Percentiles rank a stretch among this genome's conserved stretches.
Evolutionary conservation across 768 basidiomycete species (phyloP).

Genomic region (Mycena olivaceomarginata): DNA sequence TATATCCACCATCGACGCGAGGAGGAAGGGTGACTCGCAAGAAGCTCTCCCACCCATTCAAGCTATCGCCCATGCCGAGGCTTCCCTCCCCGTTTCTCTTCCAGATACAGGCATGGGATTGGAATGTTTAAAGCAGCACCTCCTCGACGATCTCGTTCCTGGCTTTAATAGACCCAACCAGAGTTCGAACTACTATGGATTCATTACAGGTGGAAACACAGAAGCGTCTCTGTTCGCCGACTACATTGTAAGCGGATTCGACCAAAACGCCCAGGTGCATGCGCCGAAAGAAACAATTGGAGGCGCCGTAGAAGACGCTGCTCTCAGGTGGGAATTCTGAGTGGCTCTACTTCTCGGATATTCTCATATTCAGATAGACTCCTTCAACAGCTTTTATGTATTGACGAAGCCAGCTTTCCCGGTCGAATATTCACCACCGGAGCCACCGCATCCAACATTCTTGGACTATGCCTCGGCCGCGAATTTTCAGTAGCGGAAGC

Average conservation of each 20-base stretch:
- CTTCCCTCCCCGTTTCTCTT: slow-evolving; percentile 27
- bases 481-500: slow-evolving; percentile 37
- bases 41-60: slow-evolving; percentile 30
- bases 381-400: slow-evolving; percentile 36
- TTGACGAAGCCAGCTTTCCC: slow-evolving; percentile 28
- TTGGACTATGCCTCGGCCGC: slow-evolving; percentile 35
- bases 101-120: slow-evolving; percentile 38
- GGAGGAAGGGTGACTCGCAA: not conserved
- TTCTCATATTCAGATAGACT: slow-evolving; percentile 20
- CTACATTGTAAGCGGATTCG: slow-evolving; percentile 29
- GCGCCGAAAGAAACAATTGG: slow-evolving; percentile 29
- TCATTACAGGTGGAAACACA: slow-evolving; percentile 34
- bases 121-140: slow-evolving; percentile 32
- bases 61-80: slow-evolving; percentile 30
- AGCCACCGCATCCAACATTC: slow-evolving; percentile 36
- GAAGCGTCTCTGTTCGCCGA: slow-evolving; percentile 37
- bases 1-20: slow-evolving; percentile 20
- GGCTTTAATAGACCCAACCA: slow-evolving; percentile 32
- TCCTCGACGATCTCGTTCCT: slow-evolving; percentile 34
- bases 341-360: too few species aligned
- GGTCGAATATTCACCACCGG: slow-evolving; percentile 40
- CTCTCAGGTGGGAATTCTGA: slow-evolving; percentile 20
- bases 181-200: slow-evolving; percentile 40
- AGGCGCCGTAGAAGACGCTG: slow-evolving; percentile 22
- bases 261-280: slow-evolving; percentile 38